Percentiles rank a stretch among this genome's conserved stretches.
Evolutionary conservation across 768 basidiomycete genomes (phyloP).

Genomic region (Clitopilus passeckerianus): DNA sequence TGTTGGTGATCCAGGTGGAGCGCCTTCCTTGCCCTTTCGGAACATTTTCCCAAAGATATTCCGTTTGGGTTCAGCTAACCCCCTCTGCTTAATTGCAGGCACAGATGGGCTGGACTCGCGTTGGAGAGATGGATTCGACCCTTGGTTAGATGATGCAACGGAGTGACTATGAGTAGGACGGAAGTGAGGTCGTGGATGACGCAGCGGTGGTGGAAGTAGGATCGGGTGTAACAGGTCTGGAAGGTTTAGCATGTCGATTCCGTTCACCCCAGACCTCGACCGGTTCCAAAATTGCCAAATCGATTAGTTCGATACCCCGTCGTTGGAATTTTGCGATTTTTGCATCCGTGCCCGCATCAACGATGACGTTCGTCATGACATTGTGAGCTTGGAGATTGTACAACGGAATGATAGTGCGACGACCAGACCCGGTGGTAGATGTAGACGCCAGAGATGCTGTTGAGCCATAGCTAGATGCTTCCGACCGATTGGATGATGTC

Average conservation of each 20-base stretch:
- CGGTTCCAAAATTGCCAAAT: conserved; percentile 74
- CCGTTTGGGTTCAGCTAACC: conserved; percentile 1
- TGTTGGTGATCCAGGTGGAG: conserved; percentile 21
- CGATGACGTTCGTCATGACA: conserved; percentile 79
- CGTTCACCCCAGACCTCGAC: conserved; percentile 64
- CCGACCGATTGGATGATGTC: conserved; percentile 56
- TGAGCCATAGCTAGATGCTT: conserved; percentile 37
- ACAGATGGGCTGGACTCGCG: background rate
- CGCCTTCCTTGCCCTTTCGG: conserved; percentile 35
- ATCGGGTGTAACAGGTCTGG: conserved; percentile 18
- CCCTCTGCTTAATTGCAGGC: background rate
- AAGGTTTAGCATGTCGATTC: conserved; percentile 19
- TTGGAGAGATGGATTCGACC: background rate
- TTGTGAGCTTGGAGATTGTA: conserved; percentile 89
- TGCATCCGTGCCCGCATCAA: conserved; percentile 86
- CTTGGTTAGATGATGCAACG: background rate
- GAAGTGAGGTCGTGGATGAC: conserved; percentile 14
- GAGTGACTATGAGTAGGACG: background rate
- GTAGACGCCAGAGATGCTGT: conserved; percentile 34
- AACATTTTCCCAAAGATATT: conserved; percentile 61
- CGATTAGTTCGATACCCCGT: conserved; percentile 73
- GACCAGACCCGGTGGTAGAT: conserved; percentile 33
- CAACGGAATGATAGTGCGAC: conserved; percentile 79
- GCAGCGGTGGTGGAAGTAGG: conserved; percentile 9
- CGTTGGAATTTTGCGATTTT: conserved; percentile 76